Evolutionary conservation across 495 filamentous ascomycete genomes (phyloP).

Genomic region (Daldinia decipiens): DNA sequence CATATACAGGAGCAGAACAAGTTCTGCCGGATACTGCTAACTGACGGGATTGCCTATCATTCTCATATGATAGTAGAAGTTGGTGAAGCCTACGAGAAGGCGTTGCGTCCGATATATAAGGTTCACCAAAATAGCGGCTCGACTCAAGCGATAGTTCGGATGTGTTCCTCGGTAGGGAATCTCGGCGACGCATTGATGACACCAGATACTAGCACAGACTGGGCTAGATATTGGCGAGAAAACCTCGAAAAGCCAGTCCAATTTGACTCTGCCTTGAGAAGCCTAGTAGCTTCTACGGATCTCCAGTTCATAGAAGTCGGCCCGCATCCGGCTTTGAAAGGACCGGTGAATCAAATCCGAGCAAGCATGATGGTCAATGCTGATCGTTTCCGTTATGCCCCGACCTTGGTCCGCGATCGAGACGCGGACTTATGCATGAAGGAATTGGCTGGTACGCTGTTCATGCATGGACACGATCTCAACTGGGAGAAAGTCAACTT

Average conservation of each 20-base stretch:
- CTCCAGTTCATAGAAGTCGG: background rate
- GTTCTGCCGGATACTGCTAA: background rate
- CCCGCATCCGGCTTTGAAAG: background rate
- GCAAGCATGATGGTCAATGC: background rate
- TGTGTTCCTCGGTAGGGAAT: background rate
- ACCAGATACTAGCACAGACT: slow-evolving; percentile 1
- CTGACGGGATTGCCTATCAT: background rate
- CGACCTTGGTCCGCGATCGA: background rate
- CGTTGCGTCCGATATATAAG: background rate
- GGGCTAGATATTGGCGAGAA: background rate
- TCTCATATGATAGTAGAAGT: background rate
- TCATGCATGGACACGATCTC: background rate
- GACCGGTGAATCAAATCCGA: background rate
- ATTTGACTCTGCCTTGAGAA: slow-evolving; percentile 3
- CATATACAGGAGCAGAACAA: background rate
- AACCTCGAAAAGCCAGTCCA: slow-evolving; percentile 1
- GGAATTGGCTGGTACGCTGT: background rate
- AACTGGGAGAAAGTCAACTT: background rate
- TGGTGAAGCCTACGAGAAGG: background rate
- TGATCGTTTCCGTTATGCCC: background rate
- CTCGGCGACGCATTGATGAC: background rate
- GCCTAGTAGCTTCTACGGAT: background rate
- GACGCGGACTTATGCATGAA: background rate
- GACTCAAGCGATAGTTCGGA: background rate
- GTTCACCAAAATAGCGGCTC: background rate